phyloP scores from a whole-genome alignment of 305 asterid species.

The Fraxinus latifolia region DNA sequence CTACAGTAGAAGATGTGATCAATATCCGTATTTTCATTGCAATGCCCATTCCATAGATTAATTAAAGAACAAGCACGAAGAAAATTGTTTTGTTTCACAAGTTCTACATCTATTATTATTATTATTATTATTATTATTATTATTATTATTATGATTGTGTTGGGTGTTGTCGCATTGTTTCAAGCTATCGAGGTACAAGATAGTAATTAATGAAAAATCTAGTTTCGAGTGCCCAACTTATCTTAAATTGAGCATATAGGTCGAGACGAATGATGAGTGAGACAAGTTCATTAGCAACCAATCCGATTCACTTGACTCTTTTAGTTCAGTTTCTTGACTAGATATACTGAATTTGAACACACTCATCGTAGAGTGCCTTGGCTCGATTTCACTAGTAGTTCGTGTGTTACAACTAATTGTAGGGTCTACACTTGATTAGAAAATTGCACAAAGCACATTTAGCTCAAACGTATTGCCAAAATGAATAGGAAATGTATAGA shows the following conservation, averaged over 20 bases:
- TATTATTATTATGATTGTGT: too few relatives aligned
- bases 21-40: background rate
- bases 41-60: background rate
- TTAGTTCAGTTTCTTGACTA: background rate
- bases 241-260: background rate
- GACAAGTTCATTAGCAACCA: background rate
- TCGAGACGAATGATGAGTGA: background rate
- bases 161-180: background rate
- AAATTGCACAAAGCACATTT: background rate
- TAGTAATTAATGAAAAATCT: background rate
- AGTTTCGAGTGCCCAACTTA: background rate
- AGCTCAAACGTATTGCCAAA: background rate
- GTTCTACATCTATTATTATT: background rate
- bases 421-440: background rate
- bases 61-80: background rate
- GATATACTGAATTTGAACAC: background rate
- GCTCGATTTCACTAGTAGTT: background rate
- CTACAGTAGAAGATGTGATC: background rate
- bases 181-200: background rate
- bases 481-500: background rate
- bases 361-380: background rate
- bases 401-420: background rate
- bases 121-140: too few relatives aligned
- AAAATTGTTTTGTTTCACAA: background rate
- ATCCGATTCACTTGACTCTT: background rate